Evolutionary conservation across 129 eudicot genomes (phyloP).

Genomic region (Pittosporum tobira): DNA sequence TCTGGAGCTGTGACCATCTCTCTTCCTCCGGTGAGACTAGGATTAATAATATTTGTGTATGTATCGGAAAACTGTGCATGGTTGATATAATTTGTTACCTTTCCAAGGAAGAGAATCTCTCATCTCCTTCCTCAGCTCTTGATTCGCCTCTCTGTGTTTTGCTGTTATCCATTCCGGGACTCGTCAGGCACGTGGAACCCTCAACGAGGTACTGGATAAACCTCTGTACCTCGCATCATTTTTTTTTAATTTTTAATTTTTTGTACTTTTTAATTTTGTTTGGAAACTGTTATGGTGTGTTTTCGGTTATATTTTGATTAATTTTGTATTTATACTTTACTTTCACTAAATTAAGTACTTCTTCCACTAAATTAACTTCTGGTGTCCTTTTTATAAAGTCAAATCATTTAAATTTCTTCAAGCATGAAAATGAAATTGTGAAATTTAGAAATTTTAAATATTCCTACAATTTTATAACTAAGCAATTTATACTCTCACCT

Average conservation of each 20-base stretch:
- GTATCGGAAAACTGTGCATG: slow-evolving; percentile 77
- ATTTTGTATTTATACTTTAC: no score
- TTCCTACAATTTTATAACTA: not conserved
- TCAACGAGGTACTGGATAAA: slow-evolving; percentile 46
- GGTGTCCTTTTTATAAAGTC: not conserved
- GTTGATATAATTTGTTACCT: slow-evolving; percentile 70
- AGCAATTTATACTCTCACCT: not conserved
- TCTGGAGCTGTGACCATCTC: slow-evolving; percentile 72
- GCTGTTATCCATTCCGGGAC: slow-evolving; percentile 20
- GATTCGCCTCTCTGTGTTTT: slow-evolving; percentile 64
- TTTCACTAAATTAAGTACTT: no score
- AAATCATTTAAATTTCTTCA: not conserved
- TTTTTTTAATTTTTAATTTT: not conserved
- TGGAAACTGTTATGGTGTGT: not conserved
- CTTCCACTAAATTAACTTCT: not conserved
- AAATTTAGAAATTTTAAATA: not conserved
- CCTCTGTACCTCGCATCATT: not conserved
- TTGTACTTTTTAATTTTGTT: not conserved
- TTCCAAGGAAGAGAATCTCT: slow-evolving; percentile 38
- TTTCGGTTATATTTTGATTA: no score
- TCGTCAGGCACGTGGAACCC: slow-evolving; percentile 69
- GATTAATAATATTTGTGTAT: slow-evolving; percentile 26
- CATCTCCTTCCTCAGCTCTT: slow-evolving; percentile 50
- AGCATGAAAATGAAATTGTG: not conserved
- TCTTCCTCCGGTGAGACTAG: not conserved